Percentiles rank a stretch among this genome's conserved stretches.
These are phyloP conservation scores for Ceratobasidium theobromae DNA, from an alignment of 1,284 basidiomycete genomes.

Conservation along the genomic window DNA sequence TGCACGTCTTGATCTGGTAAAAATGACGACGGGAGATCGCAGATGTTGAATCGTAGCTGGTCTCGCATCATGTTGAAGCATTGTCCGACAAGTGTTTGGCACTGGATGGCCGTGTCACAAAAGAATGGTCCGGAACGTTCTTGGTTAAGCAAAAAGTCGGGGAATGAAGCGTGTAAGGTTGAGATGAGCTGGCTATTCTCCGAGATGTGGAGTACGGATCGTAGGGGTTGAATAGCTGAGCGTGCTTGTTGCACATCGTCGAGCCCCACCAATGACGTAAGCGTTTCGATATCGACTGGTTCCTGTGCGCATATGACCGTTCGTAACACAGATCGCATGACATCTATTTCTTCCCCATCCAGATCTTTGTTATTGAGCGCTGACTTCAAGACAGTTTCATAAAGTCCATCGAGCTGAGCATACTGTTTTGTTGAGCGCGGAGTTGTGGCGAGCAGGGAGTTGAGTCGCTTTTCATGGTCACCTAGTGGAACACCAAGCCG, in stretches of 20 bases:
- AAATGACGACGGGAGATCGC: too few species aligned
- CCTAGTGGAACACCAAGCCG: too few species aligned
- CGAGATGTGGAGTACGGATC: neutral
- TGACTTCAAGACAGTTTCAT: too few species aligned
- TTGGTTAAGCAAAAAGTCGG: neutral
- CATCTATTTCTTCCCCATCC: neutral
- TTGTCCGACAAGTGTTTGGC: neutral
- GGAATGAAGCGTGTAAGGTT: neutral
- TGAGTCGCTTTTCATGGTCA: neutral
- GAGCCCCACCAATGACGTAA: too few species aligned
- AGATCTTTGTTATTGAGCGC: neutral
- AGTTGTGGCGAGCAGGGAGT: neutral
- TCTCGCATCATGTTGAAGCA: neutral
- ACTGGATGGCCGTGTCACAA: neutral
- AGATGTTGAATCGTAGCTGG: neutral
- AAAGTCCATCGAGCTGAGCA: too few species aligned
- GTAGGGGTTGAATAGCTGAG: neutral
- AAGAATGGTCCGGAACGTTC: neutral
- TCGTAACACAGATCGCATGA: neutral
- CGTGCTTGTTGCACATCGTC: neutral
- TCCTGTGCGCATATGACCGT: too few species aligned
- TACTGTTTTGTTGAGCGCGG: too few species aligned
- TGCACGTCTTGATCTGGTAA: neutral
- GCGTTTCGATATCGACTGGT: too few species aligned
- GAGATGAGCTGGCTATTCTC: neutral